Percentiles rank a stretch among this genome's conserved stretches.
Evolutionary conservation across 2,329 filamentous ascomycete species (phyloP).

Genomic region (Monosporascus sp.): DNA sequence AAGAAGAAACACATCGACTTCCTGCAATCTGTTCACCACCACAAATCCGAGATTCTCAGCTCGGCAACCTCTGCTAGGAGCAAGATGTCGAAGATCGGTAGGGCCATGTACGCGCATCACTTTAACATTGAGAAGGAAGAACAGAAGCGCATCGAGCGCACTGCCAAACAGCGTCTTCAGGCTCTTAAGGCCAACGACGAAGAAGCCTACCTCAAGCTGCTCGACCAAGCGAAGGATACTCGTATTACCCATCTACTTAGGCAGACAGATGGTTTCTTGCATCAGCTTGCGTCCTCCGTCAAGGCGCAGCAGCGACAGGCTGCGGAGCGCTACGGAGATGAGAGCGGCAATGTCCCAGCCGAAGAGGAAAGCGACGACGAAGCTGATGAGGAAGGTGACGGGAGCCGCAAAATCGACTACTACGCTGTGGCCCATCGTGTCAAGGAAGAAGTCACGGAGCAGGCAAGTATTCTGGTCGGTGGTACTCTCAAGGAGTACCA

Average conservation of each 20-base stretch:
- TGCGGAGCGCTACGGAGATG: conserved; percentile 71
- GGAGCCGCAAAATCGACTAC: conserved; percentile 86
- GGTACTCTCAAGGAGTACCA: conserved; percentile 96
- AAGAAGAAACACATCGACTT: conserved; percentile 97
- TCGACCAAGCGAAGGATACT: conserved; percentile 98
- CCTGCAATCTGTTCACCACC: conserved; percentile 77
- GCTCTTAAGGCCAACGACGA: conserved; percentile 98
- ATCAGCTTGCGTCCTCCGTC: conserved; percentile 90
- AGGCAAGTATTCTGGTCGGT: conserved; percentile 83
- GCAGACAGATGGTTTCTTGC: conserved; percentile 96
- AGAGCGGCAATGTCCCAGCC: conserved; percentile 41
- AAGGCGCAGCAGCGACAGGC: conserved; percentile 87
- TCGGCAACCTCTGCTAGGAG: conserved; percentile 62
- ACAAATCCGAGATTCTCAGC: conserved; percentile 72
- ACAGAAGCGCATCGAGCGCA: conserved; percentile 95
- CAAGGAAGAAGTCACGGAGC: conserved; percentile 82
- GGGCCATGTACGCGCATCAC: conserved; percentile 84
- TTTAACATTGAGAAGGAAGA: conserved; percentile 98
- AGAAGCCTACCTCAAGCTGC: conserved; percentile 94
- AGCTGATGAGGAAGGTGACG: conserved; percentile 65
- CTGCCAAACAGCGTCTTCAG: conserved; percentile 98
- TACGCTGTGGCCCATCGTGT: conserved; percentile 96
- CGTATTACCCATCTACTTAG: conserved; percentile 96
- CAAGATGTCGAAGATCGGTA: conserved; percentile 81
- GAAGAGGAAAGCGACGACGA: conserved; percentile 64